A percentile compares a stretch with the other conserved stretches of the same genome.
Evolutionary conservation across 192 early-diverging fungal species (phyloP).

Genomic region (Umbelopsis vinacea): DNA sequence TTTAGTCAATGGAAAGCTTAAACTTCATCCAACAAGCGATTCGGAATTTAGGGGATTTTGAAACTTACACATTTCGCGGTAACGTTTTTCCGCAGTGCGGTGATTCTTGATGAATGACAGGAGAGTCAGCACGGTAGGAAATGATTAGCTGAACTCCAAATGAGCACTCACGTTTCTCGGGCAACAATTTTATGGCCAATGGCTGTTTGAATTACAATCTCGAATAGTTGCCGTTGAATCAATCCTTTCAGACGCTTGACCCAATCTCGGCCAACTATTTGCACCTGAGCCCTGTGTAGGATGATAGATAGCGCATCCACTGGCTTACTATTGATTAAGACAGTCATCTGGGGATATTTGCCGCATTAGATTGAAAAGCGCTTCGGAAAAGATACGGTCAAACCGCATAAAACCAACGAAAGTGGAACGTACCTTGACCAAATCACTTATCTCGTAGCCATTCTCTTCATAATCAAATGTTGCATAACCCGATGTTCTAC

Average conservation of each 20-base stretch:
- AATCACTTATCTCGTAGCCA: constrained; percentile 82
- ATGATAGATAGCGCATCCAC: constrained; percentile 94
- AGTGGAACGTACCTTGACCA: constrained; percentile 70
- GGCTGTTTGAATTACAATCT: constrained; percentile 91
- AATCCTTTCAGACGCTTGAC: constrained; percentile 81
- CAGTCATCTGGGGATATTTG: constrained; percentile 61
- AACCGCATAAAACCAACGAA: background rate
- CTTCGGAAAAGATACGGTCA: too few relatives aligned
- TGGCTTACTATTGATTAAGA: constrained; percentile 87
- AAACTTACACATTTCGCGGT: constrained; percentile 86
- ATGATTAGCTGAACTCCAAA: too few relatives aligned
- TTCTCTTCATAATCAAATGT: constrained; percentile 96
- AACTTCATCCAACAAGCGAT: background rate
- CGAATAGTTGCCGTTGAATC: constrained; percentile 88
- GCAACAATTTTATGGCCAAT: constrained; percentile 85
- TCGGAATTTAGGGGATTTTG: background rate
- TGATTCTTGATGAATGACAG: constrained; percentile 45
- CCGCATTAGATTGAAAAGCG: background rate
- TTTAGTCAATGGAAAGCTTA: background rate
- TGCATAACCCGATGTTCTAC: constrained; percentile 87
- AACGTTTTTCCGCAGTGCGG: constrained; percentile 91
- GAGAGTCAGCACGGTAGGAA: too few relatives aligned
- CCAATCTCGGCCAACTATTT: constrained; percentile 79
- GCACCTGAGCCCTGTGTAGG: constrained; percentile 74
- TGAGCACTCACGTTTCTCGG: constrained; percentile 69